Evolutionary conservation across 2,329 filamentous ascomycete genomes (phyloP).

Genomic region (Sodiomyces alkalinus): DNA sequence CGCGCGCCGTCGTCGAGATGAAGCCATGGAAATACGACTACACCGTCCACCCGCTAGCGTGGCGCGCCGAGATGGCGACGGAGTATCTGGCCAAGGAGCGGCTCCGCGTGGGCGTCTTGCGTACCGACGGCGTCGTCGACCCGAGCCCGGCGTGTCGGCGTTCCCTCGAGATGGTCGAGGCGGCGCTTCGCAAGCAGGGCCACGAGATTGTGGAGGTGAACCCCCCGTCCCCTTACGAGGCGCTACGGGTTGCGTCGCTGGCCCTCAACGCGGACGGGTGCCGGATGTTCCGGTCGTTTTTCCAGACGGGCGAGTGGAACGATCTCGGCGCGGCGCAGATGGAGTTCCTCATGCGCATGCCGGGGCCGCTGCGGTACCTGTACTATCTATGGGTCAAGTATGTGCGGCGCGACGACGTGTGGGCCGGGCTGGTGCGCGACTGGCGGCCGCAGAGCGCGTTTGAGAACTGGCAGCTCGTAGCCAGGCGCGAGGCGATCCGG

Average conservation of each 20-base stretch:
- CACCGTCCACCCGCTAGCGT: constrained; percentile 70
- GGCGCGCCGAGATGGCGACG: constrained; percentile 47
- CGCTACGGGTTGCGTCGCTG: constrained; percentile 59
- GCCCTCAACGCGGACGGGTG: constrained; percentile 79
- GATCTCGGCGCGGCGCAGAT: constrained; percentile 67
- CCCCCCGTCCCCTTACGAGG: constrained; percentile 59
- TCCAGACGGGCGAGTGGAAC: constrained; percentile 63
- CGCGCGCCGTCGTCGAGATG: constrained; percentile 61
- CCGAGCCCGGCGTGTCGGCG: constrained; percentile 72
- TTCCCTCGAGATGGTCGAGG: constrained; percentile 55
- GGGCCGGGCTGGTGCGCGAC: constrained; percentile 60
- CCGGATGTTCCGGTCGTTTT: constrained; percentile 61
- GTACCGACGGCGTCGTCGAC: constrained; percentile 69
- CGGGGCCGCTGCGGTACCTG: constrained; percentile 62
- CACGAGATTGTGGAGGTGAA: constrained; percentile 55
- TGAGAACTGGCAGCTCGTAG: constrained; percentile 73
- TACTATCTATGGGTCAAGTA: constrained; percentile 87
- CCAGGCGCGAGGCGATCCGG: constrained; percentile 63
- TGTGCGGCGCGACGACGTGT: constrained; percentile 56
- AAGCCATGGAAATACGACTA: constrained; percentile 83
- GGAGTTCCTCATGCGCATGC: constrained; percentile 56
- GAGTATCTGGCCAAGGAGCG: constrained; percentile 45
- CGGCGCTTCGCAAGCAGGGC: constrained; percentile 53
- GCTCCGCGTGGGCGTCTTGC: constrained; percentile 61
- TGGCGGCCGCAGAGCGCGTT: constrained; percentile 61